Base-by-base conservation (phyloP, 169 alveolate genomes). In the Toxoplasma gondii region DNA sequence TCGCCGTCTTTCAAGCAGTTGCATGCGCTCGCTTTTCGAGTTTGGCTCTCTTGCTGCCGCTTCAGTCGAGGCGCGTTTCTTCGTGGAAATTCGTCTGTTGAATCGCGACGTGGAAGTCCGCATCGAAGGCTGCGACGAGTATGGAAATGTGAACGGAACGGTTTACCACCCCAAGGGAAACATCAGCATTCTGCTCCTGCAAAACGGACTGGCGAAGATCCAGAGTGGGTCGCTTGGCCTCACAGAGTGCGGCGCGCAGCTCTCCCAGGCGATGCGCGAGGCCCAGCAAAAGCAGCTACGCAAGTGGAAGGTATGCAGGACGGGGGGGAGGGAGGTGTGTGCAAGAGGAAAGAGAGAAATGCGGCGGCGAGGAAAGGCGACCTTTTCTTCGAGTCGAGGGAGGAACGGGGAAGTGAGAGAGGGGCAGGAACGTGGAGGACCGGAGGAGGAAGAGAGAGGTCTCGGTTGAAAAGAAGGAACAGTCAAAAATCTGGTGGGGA, bases 91-190 rank as follows among this genome's bases (percentile, higher is more conserved):
- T 24, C 84, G 96, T 1, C 91, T 94, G 74, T 70, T 94, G 92
- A 94, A 94, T 53, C 95, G 96, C 19, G 93, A 92, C 44, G 95
- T 94, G 67, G 93, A 78, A 24, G 95, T 94, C 43, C 93, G 95
- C 44, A 45, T 94, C 27, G 95, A 94, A 44, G 95, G 93, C 80
- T 44, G 70, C 74, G 92, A 84, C 44, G 92, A 91, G 36, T 58
- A 29, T 34, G 95, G 95, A 49, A 88, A 86, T 41, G 12, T 94
- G 49, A 39, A 34, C 12, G 96, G 95, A 17, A 91, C 93, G 22
- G 54, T 94, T 38, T 67, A 39, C 49, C 96, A 94, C 91, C 96
- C 96, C 45, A 82, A 74, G n/a, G 96, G 96, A 2, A 44, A 84
- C 44, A 94, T 94, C 45, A 31, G 92, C 34, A 38, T 81, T 38